Evolutionary conservation across 129 eudicot genomes (phyloP).

Genomic region (Helianthus tuberosus): DNA sequence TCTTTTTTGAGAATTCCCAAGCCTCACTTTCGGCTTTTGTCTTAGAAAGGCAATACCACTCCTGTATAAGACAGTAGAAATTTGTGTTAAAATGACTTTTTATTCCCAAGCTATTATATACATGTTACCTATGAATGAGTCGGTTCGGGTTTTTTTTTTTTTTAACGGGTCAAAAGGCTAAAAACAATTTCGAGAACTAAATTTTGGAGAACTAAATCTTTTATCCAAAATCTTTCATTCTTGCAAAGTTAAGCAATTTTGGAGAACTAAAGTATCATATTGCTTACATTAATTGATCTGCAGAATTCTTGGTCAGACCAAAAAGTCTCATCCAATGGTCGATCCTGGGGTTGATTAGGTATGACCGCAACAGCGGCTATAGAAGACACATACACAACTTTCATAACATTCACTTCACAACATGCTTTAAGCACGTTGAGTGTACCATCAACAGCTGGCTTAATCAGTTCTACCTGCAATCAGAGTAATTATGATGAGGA

Average conservation of each 20-base stretch:
- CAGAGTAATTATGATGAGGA: not conserved
- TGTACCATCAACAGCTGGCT: constrained; percentile 85
- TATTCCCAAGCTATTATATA: not conserved
- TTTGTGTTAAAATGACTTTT: constrained; percentile 12
- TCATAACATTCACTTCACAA: constrained; percentile 63
- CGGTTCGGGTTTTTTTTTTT: not conserved
- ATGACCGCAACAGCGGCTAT: constrained; percentile 54
- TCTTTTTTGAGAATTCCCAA: constrained; percentile 62
- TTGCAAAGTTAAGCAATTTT: not conserved
- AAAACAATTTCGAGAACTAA: not conserved
- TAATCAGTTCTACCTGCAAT: constrained; percentile 71
- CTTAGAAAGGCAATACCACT: constrained; percentile 80
- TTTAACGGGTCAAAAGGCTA: constrained; percentile 4
- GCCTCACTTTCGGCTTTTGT: constrained; percentile 79
- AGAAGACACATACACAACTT: constrained; percentile 72
- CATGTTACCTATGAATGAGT: not conserved
- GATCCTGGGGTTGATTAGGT: constrained; percentile 64
- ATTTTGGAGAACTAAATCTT: too few relatives aligned
- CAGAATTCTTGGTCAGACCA: constrained; percentile 90
- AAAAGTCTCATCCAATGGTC: constrained; percentile 69
- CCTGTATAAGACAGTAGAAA: constrained; percentile 40
- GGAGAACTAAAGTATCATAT: not conserved
- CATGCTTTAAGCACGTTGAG: constrained; percentile 82
- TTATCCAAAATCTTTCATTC: constrained; percentile 13
- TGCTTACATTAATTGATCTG: constrained; percentile 61